Base-by-base conservation (phyloP, 352 stramenopile genomes). In the Phytophthora brassicae region DNA sequence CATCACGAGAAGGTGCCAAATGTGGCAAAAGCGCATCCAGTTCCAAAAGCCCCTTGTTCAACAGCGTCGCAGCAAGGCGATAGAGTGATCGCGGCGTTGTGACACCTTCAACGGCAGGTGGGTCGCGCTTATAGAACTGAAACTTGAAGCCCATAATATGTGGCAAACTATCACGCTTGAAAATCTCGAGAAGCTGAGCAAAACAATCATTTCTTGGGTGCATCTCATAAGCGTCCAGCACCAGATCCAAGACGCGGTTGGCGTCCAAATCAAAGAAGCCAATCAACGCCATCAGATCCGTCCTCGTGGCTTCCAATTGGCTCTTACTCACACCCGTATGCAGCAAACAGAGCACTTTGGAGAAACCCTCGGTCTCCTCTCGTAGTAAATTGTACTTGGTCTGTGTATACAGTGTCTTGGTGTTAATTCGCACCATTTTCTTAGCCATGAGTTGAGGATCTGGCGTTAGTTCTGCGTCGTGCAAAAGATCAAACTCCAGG, bases 381-480 rank as follows among this genome's bases (percentile, higher is more conserved):
- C 88, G 88, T 23, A 98, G 76, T 33, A 99, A 68, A 68, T 99
- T 99, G 69, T 97, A 99, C 73, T 98, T 98, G 72, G 95, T 84
- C 70, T 99, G 96, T 28, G 89, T 91, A 66, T 99, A 99, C 56
- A 92, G 72, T 24, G 77, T 92, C 66, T 92, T 92, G 39, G 86
- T 95, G 61, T 95, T 95, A 53, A 92, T 89, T 17, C 86, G 84
- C 19, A 95, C 67, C 68, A 90, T 72, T 56, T 92, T 93, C 64
- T 86, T 89, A 13, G 51, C 65, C 64, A 92, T 71, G n/a, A 75
- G 43, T 7, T 68, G 60, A 8, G 82, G 82, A 26, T 90, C 69
- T 0, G 47, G 69, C 0, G 59, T 62, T 33, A 95, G 68, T 2
- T 81, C 82, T 0, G 83, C 84, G 31, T 82, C 69, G 49, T 92